These are phyloP conservation scores for Magnusiomyces tetraspermus DNA, from an alignment of 1,139 yeast genomes.

Conservation along the genomic window DNA sequence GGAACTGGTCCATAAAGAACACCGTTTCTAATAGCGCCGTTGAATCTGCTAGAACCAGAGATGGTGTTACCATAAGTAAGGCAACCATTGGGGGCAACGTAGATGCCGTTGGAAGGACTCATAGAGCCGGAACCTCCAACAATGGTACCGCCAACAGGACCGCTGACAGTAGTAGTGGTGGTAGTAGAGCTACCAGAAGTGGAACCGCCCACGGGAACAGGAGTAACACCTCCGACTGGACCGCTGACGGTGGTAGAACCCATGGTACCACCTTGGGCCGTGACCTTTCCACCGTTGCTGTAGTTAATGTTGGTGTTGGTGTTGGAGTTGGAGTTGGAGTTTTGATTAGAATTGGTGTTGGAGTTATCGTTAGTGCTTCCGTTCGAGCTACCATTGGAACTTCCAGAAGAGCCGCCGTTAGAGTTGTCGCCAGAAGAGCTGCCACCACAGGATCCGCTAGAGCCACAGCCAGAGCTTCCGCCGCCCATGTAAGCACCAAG, in stretches of 20 bases:
- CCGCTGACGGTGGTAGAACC: too few species aligned
- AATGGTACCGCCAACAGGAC: too few species aligned
- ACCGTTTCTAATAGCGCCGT: neutral
- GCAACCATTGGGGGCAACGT: slow-evolving; percentile 1
- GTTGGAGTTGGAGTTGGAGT: neutral
- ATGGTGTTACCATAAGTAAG: neutral
- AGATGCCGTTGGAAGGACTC: neutral
- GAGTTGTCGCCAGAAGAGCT: slow-evolving; percentile 12
- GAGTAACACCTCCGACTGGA: too few species aligned
- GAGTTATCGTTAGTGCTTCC: slow-evolving; percentile 4
- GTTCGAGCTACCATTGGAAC: slow-evolving; percentile 6
- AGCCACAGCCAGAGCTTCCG: slow-evolving; percentile 12
- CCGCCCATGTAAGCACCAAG: neutral
- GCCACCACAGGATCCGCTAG: slow-evolving; percentile 14
- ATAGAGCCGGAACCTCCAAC: neutral
- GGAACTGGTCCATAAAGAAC: neutral
- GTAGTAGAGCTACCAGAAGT: neutral
- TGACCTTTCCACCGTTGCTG: neutral
- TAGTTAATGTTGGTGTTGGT: neutral
- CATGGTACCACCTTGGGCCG: too few species aligned
- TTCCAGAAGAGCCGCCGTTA: slow-evolving; percentile 7
- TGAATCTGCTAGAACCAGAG: neutral
- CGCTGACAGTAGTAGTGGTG: too few species aligned
- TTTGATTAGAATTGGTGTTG: neutral
- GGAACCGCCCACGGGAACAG: too few species aligned